Evolutionary conservation across 495 filamentous ascomycete species (phyloP).

Genomic region (Pseudomonodictys pantanalensis): DNA sequence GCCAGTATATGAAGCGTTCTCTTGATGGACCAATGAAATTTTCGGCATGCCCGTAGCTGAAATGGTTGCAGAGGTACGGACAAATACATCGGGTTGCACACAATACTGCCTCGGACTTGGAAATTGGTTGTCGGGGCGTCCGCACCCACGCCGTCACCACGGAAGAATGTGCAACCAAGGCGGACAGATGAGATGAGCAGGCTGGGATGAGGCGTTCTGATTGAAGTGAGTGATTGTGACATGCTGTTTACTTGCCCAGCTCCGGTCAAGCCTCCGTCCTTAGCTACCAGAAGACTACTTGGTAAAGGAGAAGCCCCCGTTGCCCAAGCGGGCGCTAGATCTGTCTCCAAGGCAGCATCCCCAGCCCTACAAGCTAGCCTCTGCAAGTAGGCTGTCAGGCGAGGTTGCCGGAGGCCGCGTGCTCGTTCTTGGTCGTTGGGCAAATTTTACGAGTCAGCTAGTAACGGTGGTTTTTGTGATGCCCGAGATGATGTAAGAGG

Average conservation of each 20-base stretch:
- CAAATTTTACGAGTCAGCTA: neutral
- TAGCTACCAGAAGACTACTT: no score
- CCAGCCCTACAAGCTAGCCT: neutral
- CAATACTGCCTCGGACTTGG: no score
- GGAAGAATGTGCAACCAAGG: no score
- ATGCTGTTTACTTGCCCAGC: no score
- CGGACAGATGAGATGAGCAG: no score
- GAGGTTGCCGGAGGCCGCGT: neutral
- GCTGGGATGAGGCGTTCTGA: no score
- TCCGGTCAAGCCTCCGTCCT: no score
- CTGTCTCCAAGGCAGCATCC: neutral
- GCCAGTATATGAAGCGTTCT: neutral
- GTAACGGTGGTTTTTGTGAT: neutral
- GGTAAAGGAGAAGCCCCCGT: no score
- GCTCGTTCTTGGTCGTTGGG: neutral
- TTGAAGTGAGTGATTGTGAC: no score
- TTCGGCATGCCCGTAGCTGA: neutral
- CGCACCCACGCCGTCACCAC: no score
- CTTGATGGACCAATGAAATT: neutral
- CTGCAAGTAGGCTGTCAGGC: no score
- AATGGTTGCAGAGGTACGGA: neutral
- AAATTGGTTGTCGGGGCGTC: no score
- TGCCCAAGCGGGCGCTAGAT: neutral
- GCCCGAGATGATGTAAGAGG: neutral
- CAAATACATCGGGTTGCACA: neutral